These are phyloP conservation scores for Coniferiporia weirii DNA, from an alignment of 1,284 basidiomycete genomes.

Conservation along the genomic window DNA sequence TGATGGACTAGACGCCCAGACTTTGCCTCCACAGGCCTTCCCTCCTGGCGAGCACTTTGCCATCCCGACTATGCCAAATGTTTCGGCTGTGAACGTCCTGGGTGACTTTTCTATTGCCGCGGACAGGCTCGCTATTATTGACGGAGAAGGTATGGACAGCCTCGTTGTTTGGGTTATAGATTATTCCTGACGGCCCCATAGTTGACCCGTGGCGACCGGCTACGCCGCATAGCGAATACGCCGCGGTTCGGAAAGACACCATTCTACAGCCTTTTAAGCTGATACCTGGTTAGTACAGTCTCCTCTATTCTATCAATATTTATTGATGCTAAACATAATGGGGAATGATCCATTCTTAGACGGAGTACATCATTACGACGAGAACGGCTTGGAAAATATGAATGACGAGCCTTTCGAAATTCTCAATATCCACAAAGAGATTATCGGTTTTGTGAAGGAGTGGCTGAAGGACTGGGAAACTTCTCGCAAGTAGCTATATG, in stretches of 20 bases:
- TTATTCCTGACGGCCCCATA: conserved; percentile 25
- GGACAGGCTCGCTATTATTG: conserved; percentile 81
- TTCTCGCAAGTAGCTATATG: background rate
- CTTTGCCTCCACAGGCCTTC: conserved; percentile 52
- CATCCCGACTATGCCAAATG: conserved; percentile 71
- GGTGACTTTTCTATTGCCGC: conserved; percentile 74
- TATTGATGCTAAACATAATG: background rate
- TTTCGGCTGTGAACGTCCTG: conserved; percentile 73
- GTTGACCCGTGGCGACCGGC: conserved; percentile 89
- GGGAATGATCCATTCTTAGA: conserved; percentile 36
- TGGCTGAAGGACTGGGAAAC: conserved; percentile 73
- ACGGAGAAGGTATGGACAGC: conserved; percentile 60
- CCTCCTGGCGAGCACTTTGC: conserved; percentile 70
- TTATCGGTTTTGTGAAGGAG: conserved; percentile 72
- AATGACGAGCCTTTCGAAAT: conserved; percentile 75
- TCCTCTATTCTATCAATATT: conserved; percentile 6
- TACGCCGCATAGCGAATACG: conserved; percentile 81
- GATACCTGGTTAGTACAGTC: conserved; percentile 56
- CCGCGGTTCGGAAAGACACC: conserved; percentile 66
- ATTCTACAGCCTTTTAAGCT: conserved; percentile 77
- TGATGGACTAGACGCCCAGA: background rate
- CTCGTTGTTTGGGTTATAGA: background rate
- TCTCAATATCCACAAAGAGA: conserved; percentile 74
- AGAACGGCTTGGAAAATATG: conserved; percentile 71
- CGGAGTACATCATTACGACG: conserved; percentile 89